Percentiles rank a stretch among this genome's conserved stretches.
phyloP scores from a whole-genome alignment of 345 rosid genomes.

The Pistacia vera region DNA sequence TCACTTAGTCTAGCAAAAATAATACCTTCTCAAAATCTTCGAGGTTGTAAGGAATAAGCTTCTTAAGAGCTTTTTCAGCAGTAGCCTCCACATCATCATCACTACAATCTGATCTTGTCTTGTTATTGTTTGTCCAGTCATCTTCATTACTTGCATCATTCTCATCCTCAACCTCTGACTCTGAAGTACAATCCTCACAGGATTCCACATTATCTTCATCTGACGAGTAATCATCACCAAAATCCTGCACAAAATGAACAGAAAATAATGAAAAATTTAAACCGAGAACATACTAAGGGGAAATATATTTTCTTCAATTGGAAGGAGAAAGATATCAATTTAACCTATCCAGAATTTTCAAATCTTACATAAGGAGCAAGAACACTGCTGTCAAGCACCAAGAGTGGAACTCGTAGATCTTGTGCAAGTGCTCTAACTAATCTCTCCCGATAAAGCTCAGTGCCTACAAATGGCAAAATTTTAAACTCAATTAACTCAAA shows the following conservation, averaged over 20 bases:
- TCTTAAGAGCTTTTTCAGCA: conserved; percentile 79
- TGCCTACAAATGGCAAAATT: conserved; percentile 55
- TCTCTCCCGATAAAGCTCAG: conserved; percentile 93
- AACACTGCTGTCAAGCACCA: conserved; percentile 87
- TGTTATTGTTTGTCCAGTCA: conserved; percentile 67
- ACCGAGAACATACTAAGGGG: neutral
- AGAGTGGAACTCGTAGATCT: conserved; percentile 77
- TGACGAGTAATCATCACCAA: conserved; percentile 63
- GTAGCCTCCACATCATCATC: conserved; percentile 69
- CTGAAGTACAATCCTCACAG: conserved; percentile 67
- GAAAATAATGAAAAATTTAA: conserved; percentile 16
- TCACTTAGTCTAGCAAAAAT: conserved; percentile 1
- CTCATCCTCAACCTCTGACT: conserved; percentile 87
- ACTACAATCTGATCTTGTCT: conserved; percentile 70
- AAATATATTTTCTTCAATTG: neutral
- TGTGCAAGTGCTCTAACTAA: conserved; percentile 88
- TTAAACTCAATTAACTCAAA: conserved; percentile 14
- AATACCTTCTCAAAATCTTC: conserved; percentile 82
- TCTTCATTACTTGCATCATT: conserved; percentile 69
- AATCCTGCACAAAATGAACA: conserved; percentile 57
- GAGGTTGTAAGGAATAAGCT: conserved; percentile 68
- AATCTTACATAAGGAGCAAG: conserved; percentile 97
- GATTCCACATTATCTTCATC: conserved; percentile 82
- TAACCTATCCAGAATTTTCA: conserved; percentile 14
- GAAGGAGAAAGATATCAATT: neutral